Evolutionary conservation across 192 early-diverging fungal species (phyloP), one percentile per base, ranked within the genome.

Genomic region (Linnemannia hyalina): DNA sequence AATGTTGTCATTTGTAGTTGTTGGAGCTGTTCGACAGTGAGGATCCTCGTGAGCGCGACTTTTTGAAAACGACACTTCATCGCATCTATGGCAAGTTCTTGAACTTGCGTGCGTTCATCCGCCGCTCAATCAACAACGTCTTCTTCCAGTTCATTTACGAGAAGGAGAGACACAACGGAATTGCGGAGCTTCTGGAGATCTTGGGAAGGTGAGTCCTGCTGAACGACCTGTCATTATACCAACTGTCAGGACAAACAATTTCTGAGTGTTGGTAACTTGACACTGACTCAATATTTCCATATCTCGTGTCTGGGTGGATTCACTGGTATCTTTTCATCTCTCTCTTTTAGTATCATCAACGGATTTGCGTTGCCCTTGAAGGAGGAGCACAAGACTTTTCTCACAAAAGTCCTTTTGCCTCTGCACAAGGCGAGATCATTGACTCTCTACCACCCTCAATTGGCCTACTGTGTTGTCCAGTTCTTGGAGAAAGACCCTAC

Each of bases 91-190:
- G 99, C 55, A 99, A 99, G 88, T 98, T 99, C 88, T 89, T 99
- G 72, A 98, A 97, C 81, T 90, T 99, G 80, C 93, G 99, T 38
- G 98, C 98, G 38, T 99, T 98, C 87, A 99, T 99, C 78, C 93
- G 99, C 70, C 89, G 96, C 82, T 97, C 97, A 2, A 99, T 99
- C 93, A 99, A 98, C 92, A 95, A 99, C 90, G 96, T 99, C 42
- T 99, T 99, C 80, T 97, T 99, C 89, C 95, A 97, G 78, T 99
- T 99, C 78, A 95, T 98, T 68, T 99, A 99, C 89, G 98, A 99
- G 87, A 95, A 93, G 70, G 98, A 99, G 80, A 83, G 95, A 44
- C 98, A 99, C 90, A 99, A 99, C 86, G 99, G 99, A 47, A 97
- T 99, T 80, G 98, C 99, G 7, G 99, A 99, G 89, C 89, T 99